phyloP scores from a whole-genome alignment of 2,329 filamentous ascomycete species.

The Colletotrichum plurivorum region DNA sequence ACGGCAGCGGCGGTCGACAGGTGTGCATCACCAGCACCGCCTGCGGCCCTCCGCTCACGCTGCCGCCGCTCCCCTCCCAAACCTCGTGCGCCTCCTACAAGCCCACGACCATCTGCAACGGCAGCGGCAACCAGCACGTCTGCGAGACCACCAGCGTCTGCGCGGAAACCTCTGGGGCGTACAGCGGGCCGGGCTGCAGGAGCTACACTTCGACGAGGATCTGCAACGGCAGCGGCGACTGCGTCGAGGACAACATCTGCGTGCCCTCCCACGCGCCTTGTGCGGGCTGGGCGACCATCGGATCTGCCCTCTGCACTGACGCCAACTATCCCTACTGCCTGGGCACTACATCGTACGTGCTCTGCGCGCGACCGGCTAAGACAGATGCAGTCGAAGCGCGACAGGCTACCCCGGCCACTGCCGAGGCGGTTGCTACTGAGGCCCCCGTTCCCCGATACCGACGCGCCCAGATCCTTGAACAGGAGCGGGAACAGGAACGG shows the following conservation, averaged over 20 bases:
- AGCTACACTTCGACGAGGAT: constrained; percentile 9
- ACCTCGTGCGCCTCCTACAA: constrained; percentile 12
- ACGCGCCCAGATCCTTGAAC: too few relatives aligned
- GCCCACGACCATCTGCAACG: constrained; percentile 9
- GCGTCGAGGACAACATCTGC: constrained; percentile 15
- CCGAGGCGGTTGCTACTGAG: not conserved
- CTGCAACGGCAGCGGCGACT: constrained; percentile 25
- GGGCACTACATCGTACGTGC: not conserved
- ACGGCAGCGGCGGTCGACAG: not conserved
- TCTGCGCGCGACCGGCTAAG: not conserved
- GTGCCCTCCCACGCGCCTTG: constrained; percentile 6
- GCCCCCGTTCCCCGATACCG: too few relatives aligned
- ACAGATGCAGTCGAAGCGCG: not conserved
- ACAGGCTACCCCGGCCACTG: not conserved
- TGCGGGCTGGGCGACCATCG: constrained; percentile 10
- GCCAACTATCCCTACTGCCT: constrained; percentile 8
- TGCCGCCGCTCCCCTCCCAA: not conserved
- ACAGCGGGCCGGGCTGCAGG: constrained; percentile 17
- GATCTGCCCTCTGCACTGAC: constrained; percentile 1
- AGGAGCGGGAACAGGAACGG: too few relatives aligned
- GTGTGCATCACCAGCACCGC: too few relatives aligned
- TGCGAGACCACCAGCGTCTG: constrained; percentile 17
- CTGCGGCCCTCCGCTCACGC: not conserved
- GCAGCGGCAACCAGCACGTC: constrained; percentile 10
- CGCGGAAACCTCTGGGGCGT: constrained; percentile 7